Base-by-base conservation (phyloP, 176 grass and related monocot species). In the Avena eriantha region DNA sequence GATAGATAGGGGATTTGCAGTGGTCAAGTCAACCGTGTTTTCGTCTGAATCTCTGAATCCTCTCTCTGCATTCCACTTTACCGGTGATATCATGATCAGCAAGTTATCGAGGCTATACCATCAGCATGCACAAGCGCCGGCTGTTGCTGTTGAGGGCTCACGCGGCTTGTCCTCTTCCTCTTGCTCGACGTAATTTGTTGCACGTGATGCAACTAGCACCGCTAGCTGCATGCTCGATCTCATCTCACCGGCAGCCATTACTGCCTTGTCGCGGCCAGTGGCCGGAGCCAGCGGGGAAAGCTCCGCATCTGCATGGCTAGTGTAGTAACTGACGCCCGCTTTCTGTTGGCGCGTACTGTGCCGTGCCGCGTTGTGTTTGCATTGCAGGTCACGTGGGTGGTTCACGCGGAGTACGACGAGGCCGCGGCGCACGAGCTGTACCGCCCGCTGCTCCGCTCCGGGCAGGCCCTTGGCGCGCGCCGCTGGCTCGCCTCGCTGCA, bases 351-450 rank as follows among this genome's bases (percentile, higher is more conserved):
- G 19, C 65, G 7, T 66, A 67, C 24, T 63, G 64, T 47, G 8
- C 45, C 45, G 7, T 10, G 45, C 36, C 36, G 36, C 36, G 36
- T 41, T 50, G 10, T 12, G 3, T 50, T 50, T 3, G 11, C 11
- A 3, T 60, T 53, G 15, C 81, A 94, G 93, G 88, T 95, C 82
- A 92, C 90, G 17, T 95, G 93, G 90, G 90, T 95, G 69, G 86
- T 88, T 79, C 93, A 95, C 83, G 80, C 93, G 5, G 93, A 92
- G 86, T 95, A 87, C 76, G 45, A 46, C 72, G 93, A 95, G 83
- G 8, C 79, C 12, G 86, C 56, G 70, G 90, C 86, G 83, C 88
- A 95, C 83, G 90, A 79, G 24, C 90, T 95, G 41, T 95, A 92
- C 86, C 90, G 86, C 1, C 90, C 83, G 57, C 77, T 95, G 83